These are phyloP conservation scores for Jackrogersella multiformis DNA, from an alignment of 495 filamentous ascomycete species.

Conservation along the genomic window DNA sequence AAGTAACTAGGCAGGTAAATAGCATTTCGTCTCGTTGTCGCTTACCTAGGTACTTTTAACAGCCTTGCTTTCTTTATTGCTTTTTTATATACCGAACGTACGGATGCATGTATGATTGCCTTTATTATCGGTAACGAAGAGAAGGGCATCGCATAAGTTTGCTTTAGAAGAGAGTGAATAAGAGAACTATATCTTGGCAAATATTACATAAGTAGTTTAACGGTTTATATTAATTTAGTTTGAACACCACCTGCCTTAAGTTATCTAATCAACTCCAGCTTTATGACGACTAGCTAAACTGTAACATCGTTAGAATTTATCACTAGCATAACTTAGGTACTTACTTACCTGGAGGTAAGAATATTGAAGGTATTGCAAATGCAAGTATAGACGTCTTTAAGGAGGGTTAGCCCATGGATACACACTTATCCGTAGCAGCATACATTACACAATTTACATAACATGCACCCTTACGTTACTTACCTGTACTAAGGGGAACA, in stretches of 20 bases:
- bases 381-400: too few relatives aligned
- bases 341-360: too few relatives aligned
- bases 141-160: not conserved
- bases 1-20: too few relatives aligned
- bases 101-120: not conserved
- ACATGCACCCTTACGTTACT: too few relatives aligned
- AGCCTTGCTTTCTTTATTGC: not conserved
- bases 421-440: not conserved
- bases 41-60: not conserved
- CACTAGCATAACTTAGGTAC: not conserved
- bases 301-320: not conserved
- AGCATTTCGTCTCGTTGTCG: constrained; percentile 3
- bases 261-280: not conserved
- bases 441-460: too few relatives aligned
- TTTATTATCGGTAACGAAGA: not conserved
- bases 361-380: too few relatives aligned
- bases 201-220: not conserved
- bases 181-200: too few relatives aligned
- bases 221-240: constrained; percentile 1
- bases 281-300: not conserved
- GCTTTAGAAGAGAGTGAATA: not conserved
- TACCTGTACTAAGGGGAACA: not conserved
- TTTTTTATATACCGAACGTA: constrained; percentile 4
- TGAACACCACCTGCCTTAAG: not conserved
- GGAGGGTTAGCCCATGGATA: not conserved